These are phyloP conservation scores for Viridothelium virens DNA, from an alignment of 495 filamentous ascomycete genomes.

Conservation along the genomic window DNA sequence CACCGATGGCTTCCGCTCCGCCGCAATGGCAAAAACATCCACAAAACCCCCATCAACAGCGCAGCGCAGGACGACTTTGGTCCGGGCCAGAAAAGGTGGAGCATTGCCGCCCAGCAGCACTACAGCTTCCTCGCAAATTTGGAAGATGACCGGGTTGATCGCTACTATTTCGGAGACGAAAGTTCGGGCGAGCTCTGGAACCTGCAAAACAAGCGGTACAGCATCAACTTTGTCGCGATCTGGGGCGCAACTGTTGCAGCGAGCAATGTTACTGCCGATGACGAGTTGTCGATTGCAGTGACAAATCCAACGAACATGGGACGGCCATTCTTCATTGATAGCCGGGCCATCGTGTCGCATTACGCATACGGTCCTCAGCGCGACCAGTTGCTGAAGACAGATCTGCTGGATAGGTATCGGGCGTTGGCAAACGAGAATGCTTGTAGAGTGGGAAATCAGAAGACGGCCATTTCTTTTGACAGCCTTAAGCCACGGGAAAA, in stretches of 20 bases:
- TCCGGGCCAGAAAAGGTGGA: conserved; percentile 41
- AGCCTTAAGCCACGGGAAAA: too few relatives aligned
- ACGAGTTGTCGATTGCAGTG: neutral
- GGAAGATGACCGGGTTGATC: conserved; percentile 38
- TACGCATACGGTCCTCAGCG: conserved; percentile 39
- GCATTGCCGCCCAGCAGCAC: conserved; percentile 47
- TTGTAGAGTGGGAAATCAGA: neutral
- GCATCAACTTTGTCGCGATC: neutral
- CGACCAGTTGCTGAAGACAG: conserved; percentile 40
- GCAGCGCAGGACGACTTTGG: conserved; percentile 12
- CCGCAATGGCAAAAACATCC: conserved; percentile 27
- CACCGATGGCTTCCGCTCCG: conserved; percentile 42
- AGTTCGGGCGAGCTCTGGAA: conserved; percentile 25
- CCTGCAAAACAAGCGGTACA: conserved; percentile 1
- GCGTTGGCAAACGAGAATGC: conserved; percentile 43
- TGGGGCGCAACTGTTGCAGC: neutral
- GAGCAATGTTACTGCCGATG: neutral
- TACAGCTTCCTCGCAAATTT: conserved; percentile 49
- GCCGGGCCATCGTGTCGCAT: conserved; percentile 45
- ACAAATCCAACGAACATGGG: neutral
- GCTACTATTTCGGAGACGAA: conserved; percentile 43
- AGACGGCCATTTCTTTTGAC: neutral
- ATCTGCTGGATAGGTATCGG: conserved; percentile 45
- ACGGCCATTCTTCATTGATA: conserved; percentile 30
- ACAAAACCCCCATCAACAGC: conserved; percentile 35